Percentiles rank a stretch among this genome's conserved stretches.
Evolutionary conservation across 2,329 filamentous ascomycete genomes (phyloP).

Genomic region (Alternaria dauci): DNA sequence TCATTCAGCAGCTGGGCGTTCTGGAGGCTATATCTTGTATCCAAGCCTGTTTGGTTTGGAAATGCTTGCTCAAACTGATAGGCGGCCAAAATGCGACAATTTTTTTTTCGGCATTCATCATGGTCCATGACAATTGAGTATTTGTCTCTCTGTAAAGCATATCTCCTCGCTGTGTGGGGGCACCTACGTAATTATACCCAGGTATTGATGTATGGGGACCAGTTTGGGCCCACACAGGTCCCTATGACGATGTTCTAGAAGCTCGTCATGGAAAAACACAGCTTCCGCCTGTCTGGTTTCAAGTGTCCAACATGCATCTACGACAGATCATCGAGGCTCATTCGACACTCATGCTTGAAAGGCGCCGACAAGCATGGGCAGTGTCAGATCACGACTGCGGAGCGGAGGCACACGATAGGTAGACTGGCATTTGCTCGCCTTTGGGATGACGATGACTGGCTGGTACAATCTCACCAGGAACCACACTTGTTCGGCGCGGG

Average conservation of each 20-base stretch:
- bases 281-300: not conserved
- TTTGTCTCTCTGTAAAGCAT: slow-evolving; percentile 6
- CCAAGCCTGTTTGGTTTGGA: slow-evolving; percentile 11
- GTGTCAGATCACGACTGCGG: slow-evolving; percentile 1
- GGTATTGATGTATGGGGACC: slow-evolving; percentile 8
- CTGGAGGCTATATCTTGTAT: slow-evolving; percentile 15
- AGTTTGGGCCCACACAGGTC: slow-evolving; percentile 23
- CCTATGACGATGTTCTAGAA: slow-evolving; percentile 28
- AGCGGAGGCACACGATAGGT: slow-evolving; percentile 11
- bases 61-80: slow-evolving; percentile 12
- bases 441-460: slow-evolving; percentile 25
- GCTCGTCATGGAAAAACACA: not conserved
- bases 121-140: not conserved
- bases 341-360: not conserved
- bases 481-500: slow-evolving; percentile 33
- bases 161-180: slow-evolving; percentile 15
- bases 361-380: not conserved
- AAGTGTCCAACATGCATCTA: not conserved
- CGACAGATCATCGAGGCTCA: not conserved
- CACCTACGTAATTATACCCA: slow-evolving; percentile 23
- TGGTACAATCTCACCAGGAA: slow-evolving; percentile 31
- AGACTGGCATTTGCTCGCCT: slow-evolving; percentile 8
- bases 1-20: slow-evolving; percentile 44
- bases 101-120: not conserved
- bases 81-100: slow-evolving; percentile 12